phyloP scores from a whole-genome alignment of 306 rosid species.

The Luffa aegyptiaca region DNA sequence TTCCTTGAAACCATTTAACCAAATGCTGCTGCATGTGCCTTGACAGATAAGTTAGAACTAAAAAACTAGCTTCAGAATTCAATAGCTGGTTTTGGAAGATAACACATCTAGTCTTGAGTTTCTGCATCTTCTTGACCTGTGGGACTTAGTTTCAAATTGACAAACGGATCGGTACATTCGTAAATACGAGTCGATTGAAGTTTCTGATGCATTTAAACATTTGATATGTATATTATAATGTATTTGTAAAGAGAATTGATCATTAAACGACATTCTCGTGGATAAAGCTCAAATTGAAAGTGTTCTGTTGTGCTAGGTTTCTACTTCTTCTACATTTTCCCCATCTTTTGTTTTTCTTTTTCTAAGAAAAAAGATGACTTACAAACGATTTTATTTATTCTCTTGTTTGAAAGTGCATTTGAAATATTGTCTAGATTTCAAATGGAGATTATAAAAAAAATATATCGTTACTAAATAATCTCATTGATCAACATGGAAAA shows the following conservation, averaged over 20 bases:
- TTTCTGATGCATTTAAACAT: neutral
- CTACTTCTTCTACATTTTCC: neutral
- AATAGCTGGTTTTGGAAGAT: neutral
- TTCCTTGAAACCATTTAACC: slow-evolving; percentile 53
- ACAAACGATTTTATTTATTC: too few relatives aligned
- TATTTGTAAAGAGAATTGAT: neutral
- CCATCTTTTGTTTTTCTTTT: too few relatives aligned
- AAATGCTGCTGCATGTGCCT: neutral
- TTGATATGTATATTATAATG: neutral
- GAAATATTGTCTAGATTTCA: too few relatives aligned
- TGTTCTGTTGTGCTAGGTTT: neutral
- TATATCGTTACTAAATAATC: too few relatives aligned
- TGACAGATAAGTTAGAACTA: neutral
- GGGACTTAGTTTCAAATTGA: neutral
- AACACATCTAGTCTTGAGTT: neutral
- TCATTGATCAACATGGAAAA: too few relatives aligned
- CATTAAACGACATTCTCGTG: neutral
- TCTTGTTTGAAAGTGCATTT: too few relatives aligned
- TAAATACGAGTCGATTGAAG: neutral
- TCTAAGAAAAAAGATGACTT: too few relatives aligned
- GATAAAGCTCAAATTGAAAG: neutral
- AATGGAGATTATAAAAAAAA: too few relatives aligned
- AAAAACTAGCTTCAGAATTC: neutral
- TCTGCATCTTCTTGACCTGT: neutral
- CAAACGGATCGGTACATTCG: neutral